Conservation (phyloP, 345 rosid genomes). For the thale cress (Arabidopsis thaliana) region DNA sequence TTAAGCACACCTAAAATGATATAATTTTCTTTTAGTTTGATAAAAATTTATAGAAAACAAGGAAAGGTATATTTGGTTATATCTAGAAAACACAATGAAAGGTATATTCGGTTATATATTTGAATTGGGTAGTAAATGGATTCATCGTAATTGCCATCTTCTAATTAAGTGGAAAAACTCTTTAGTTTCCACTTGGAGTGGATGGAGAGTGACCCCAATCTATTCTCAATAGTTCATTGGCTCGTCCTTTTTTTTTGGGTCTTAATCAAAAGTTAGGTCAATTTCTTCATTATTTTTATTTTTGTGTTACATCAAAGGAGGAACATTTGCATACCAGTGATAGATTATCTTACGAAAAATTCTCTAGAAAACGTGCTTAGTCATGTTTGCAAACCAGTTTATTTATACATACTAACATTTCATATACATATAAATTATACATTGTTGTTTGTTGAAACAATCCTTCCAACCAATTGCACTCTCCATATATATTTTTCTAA, state of each 20-base stretch:
- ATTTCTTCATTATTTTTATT: constrained; percentile 7
- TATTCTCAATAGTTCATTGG: constrained; percentile 30
- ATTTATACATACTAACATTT: neutral
- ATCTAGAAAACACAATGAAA: neutral
- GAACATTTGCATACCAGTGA: neutral
- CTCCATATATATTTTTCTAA: neutral
- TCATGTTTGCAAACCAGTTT: neutral
- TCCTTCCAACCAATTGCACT: constrained; percentile 5
- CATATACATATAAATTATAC: neutral
- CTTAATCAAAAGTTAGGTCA: constrained; percentile 42
- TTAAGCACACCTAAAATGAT: neutral
- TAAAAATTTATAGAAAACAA: neutral
- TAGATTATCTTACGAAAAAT: neutral
- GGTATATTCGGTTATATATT: neutral
- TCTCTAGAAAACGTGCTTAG: neutral
- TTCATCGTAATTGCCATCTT: constrained; percentile 41
- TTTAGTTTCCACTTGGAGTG: constrained; percentile 39
- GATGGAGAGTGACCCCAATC: constrained; percentile 35
- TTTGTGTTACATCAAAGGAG: constrained; percentile 12
- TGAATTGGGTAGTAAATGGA: constrained; percentile 35
- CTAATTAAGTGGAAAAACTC: constrained; percentile 39
- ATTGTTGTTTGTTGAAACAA: constrained; percentile 12
- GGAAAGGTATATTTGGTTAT: neutral
- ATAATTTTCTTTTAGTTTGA: neutral
- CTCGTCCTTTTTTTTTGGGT: constrained; percentile 9